Base-by-base conservation (phyloP, 805 yeast genomes). In the Spathaspora girioi region DNA sequence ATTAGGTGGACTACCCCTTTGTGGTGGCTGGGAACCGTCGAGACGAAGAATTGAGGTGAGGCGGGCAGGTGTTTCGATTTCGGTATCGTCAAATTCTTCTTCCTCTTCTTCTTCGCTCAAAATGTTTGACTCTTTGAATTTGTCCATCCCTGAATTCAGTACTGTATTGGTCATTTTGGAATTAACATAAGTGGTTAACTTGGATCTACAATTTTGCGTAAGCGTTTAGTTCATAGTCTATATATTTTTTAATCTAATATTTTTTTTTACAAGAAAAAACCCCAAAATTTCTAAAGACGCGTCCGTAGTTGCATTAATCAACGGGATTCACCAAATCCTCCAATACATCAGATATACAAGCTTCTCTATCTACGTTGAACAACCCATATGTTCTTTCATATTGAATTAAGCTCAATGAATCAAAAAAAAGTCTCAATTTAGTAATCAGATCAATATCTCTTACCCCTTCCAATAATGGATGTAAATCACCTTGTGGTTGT, bases 321-420 rank as follows among this genome's bases (percentile, higher is more conserved):
- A 29, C n/a, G 32, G 31, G 18, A 6, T 32, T 31, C 5, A 45
- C 15, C 15, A 51, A 45, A 64, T 91, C 97, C 19, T 67, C 58
- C 42, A 81, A 67, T 1, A 86, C 58, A 66, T 89, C 96, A 5
- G 66, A 64, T 50, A 75, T 75, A 59, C 91, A 83, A 1, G 72
- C 67, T 0, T 67, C 71, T 9, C 49, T 27, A 52, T 72, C 70
- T 4, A 68, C 56, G 15, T 55, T 55, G 41, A 47, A 57, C 35
- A 87, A 67, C 10, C 82, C 78, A 61, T 83, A 89, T 17, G 79
- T 77, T 57, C 84, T 78, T 61, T 86, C 93, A 61, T 82, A 88
- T 55, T 81, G 81, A 46, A 79, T 73, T 47, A 84, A 76, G 52
- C 91, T 81, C 48, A 89, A 66, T 46, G 79, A 81, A 53, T 83